Evolutionary conservation across 345 rosid genomes (phyloP).

Genomic region (Microthlaspi erraticum): DNA sequence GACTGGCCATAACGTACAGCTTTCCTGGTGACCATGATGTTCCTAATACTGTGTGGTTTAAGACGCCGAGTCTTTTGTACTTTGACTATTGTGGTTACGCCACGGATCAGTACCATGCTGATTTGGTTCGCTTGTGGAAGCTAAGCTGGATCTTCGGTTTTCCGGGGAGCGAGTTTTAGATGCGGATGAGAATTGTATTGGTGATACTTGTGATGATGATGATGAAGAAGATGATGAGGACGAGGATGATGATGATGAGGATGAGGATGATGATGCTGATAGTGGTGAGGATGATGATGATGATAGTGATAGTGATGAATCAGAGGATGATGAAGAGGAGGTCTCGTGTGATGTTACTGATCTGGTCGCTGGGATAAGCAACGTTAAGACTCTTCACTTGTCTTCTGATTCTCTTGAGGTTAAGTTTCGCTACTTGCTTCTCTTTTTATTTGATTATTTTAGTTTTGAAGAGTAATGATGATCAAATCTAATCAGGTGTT

Average conservation of each 20-base stretch:
- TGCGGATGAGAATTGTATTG: background rate
- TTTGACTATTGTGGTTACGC: constrained; percentile 16
- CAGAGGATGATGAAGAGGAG: background rate
- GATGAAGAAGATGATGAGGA: too few relatives aligned
- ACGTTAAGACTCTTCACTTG: constrained; percentile 22
- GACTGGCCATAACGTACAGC: background rate
- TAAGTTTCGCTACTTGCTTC: background rate
- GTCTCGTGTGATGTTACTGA: constrained; percentile 11
- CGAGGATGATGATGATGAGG: background rate
- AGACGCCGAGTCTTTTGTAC: constrained; percentile 21
- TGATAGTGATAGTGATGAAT: constrained; percentile 4
- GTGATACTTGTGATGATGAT: too few relatives aligned
- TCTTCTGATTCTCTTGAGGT: constrained; percentile 37
- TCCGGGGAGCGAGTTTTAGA: background rate
- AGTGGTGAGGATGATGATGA: background rate
- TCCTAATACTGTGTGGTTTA: background rate
- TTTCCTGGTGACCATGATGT: background rate
- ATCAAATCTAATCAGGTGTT: constrained; percentile 20
- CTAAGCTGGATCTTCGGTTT: constrained; percentile 19
- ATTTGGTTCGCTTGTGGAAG: constrained; percentile 18
- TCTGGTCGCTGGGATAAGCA: constrained; percentile 30
- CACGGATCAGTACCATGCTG: background rate
- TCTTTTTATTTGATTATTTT: too few relatives aligned
- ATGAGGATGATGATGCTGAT: too few relatives aligned
- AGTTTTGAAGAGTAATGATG: too few relatives aligned